Percentiles rank a stretch among this genome's conserved stretches.
Conservation (phyloP, 306 rosid genomes). For the Phaseolus lunatus region DNA sequence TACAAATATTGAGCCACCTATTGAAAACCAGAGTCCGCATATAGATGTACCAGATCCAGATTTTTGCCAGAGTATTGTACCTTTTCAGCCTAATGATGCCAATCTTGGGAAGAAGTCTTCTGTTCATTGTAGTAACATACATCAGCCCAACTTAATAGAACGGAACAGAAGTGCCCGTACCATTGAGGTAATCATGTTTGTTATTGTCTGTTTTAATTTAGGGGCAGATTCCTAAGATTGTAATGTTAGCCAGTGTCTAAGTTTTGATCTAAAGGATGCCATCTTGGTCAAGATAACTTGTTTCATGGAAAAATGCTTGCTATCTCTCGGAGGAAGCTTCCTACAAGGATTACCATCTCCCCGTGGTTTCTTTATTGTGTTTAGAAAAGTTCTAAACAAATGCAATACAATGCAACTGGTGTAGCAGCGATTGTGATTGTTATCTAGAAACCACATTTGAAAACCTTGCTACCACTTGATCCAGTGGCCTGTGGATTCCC, state of each 20-base stretch:
- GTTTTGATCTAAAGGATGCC: conserved; percentile 13
- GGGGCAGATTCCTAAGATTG: conserved; percentile 29
- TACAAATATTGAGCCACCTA: conserved; percentile 36
- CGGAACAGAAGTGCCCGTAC: conserved; percentile 59
- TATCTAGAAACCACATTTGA: background rate
- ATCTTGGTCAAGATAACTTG: conserved; percentile 7
- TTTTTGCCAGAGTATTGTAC: conserved; percentile 41
- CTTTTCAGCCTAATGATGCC: conserved; percentile 47
- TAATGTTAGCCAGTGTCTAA: conserved; percentile 10
- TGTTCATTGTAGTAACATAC: conserved; percentile 38
- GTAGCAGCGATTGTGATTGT: background rate
- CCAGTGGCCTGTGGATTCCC: conserved; percentile 19
- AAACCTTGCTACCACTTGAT: conserved; percentile 25
- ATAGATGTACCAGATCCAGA: conserved; percentile 44
- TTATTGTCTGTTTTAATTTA: conserved; percentile 24
- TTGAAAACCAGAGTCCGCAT: conserved; percentile 47
- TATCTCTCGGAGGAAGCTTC: conserved; percentile 15
- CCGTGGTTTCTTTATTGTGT: background rate
- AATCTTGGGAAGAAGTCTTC: conserved; percentile 46
- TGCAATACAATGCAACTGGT: background rate
- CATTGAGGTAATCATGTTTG: conserved; percentile 62
- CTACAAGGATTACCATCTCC: conserved; percentile 16
- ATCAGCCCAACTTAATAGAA: conserved; percentile 61
- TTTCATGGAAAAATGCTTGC: background rate
- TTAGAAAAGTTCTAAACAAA: background rate